Evolutionary conservation across 2,329 filamentous ascomycete species (phyloP).

Genomic region (Neophaeococcomyces aloes): DNA sequence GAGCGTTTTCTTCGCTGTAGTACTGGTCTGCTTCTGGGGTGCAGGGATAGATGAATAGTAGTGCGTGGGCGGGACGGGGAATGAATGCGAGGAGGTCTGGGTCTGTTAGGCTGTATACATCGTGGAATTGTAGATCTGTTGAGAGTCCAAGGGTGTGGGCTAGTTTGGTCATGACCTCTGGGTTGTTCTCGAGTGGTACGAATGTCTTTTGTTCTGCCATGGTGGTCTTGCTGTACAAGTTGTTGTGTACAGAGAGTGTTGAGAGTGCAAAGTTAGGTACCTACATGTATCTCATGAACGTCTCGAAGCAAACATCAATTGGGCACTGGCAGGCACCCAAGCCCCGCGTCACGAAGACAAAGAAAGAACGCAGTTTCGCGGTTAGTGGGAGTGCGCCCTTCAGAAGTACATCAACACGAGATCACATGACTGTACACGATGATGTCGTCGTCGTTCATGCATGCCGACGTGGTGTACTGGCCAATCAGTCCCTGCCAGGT

Average conservation of each 20-base stretch:
- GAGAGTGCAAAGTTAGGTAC: no score
- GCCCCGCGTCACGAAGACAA: background rate
- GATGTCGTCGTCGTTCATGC: no score
- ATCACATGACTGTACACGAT: no score
- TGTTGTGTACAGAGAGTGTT: background rate
- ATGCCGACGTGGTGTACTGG: no score
- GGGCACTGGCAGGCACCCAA: background rate
- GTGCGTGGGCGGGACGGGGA: conserved; percentile 43
- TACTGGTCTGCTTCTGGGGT: conserved; percentile 22
- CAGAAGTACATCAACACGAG: no score
- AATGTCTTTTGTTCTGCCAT: conserved; percentile 2
- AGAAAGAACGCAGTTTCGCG: conserved; percentile 13
- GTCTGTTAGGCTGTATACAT: conserved; percentile 45
- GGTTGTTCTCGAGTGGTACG: conserved; percentile 41
- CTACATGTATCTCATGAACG: no score
- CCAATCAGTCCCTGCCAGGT: no score
- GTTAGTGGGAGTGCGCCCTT: background rate
- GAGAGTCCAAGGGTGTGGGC: conserved; percentile 41
- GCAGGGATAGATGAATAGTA: conserved; percentile 44
- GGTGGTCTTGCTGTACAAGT: background rate
- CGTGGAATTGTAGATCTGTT: conserved; percentile 40
- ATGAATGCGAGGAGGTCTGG: conserved; percentile 39
- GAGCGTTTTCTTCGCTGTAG: conserved; percentile 30
- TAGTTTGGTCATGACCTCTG: conserved; percentile 42
- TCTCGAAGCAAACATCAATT: no score